Base-by-base conservation (phyloP, 176 grass and related monocot species). In the Secale cereale region DNA sequence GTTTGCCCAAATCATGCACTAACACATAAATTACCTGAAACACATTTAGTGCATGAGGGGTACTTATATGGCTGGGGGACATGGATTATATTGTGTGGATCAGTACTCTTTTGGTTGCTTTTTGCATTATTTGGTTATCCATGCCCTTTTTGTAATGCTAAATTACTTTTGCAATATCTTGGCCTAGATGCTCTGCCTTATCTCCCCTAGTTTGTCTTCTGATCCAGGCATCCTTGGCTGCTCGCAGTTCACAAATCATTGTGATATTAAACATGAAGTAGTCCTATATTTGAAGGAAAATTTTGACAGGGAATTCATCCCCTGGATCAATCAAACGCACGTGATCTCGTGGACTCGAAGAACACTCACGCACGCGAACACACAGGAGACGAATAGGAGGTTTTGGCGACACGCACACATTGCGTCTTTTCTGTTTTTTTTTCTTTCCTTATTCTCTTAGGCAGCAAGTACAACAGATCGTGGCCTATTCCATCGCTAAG, bases 81-180 rank as follows among this genome's bases (percentile, higher is more conserved):
- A 25, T 60, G 19, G 31, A 43, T 70, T 70, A 78, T 85, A 31
- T 29, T 57, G 45, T 72, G 57, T 8, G 68, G 30, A n/a, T 80
- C n/a, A 60, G 57, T 60, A 60, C 57, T 19, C 40, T 36, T 74
- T 74, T 10, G 37, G 39, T 14, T 76, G 43, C n/a, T 30, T 36
- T 40, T 37, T 81, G 45, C 11, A 81, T 65, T 17, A 11, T 65
- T 59, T 41, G 10, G 25, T 7, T 87, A 81, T 66, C 43, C 69
- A 40, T 7, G 19, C 1, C 16, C 13, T 23, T 87, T 75, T 17
- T 66, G 6, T 81, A 32, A 65, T 20, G 59, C 32, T 11, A 28
- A 37, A 65, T 23, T 80, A 75, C 30, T 87, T 74, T 25, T 65
- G 11, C 43, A 50, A 54, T 87, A 81, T 81, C 78, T 19, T 76